Conservation (phyloP, 352 stramenopile genomes). For the Pythium pyrilobum region DNA sequence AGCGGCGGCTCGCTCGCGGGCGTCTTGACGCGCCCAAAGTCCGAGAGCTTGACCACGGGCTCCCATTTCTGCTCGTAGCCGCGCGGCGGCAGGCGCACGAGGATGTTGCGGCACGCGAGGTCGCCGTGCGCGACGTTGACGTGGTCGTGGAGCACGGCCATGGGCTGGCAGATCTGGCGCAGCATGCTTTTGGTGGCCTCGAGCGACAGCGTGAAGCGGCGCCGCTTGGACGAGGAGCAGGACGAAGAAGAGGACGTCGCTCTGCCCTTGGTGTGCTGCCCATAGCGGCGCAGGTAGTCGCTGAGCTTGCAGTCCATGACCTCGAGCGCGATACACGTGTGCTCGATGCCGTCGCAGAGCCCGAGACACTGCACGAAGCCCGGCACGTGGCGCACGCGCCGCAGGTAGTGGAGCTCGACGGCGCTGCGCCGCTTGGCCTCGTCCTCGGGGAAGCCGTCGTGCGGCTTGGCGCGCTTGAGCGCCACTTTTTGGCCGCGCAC, state of each 20-base stretch:
- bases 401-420: slow-evolving; percentile 76
- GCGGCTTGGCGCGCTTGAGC: slow-evolving; percentile 75
- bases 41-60: slow-evolving; percentile 75
- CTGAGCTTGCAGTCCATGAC: slow-evolving; percentile 88
- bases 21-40: slow-evolving; percentile 78
- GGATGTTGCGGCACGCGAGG: slow-evolving; percentile 81
- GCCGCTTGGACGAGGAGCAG: slow-evolving; percentile 9
- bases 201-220: slow-evolving; percentile 54
- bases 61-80: slow-evolving; percentile 81
- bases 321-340: slow-evolving; percentile 82
- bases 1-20: slow-evolving; percentile 63
- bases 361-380: slow-evolving; percentile 81
- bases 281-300: slow-evolving; percentile 75
- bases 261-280: slow-evolving; percentile 26
- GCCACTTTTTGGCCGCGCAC: slow-evolving; percentile 77
- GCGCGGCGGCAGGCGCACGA: slow-evolving; percentile 72
- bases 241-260: slow-evolving; percentile 10
- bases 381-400: slow-evolving; percentile 64
- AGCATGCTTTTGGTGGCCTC: slow-evolving; percentile 52
- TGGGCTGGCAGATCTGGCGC: slow-evolving; percentile 68
- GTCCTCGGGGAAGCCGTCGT: slow-evolving; percentile 66
- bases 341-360: slow-evolving; percentile 75
- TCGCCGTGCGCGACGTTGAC: slow-evolving; percentile 79
- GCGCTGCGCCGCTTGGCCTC: slow-evolving; percentile 78
- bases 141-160: slow-evolving; percentile 76